Evolutionary conservation across 305 asterid genomes (phyloP).

Genomic region (Plantago coronopus): DNA sequence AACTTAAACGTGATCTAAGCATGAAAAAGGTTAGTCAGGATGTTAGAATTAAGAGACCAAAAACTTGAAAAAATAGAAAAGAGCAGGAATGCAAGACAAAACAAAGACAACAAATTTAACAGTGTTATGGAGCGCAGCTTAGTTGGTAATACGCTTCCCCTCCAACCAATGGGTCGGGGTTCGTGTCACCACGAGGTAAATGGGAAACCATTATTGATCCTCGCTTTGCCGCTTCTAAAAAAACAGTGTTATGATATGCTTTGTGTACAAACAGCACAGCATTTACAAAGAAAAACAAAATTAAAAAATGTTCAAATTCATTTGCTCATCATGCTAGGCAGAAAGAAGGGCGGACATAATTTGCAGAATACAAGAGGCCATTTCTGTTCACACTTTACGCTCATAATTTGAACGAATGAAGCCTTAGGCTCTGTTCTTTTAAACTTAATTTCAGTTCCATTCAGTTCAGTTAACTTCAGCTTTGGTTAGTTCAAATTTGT

Average conservation of each 20-base stretch:
- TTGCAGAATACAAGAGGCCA: not conserved
- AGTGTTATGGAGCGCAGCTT: not conserved
- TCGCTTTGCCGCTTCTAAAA: no score
- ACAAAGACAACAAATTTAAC: not conserved
- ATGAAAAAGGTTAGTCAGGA: not conserved
- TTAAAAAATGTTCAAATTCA: not conserved
- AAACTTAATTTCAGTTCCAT: no score
- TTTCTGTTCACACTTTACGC: not conserved
- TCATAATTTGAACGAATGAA: no score
- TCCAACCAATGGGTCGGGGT: no score
- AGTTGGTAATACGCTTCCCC: no score
- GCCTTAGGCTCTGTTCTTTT: no score
- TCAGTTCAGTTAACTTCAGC: no score
- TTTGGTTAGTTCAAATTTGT: no score
- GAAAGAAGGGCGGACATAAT: not conserved
- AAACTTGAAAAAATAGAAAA: not conserved
- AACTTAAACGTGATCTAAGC: slow-evolving; percentile 5
- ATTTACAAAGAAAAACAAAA: no score
- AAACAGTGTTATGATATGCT: not conserved
- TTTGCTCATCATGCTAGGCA: not conserved
- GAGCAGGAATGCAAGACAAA: no score
- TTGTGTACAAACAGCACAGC: not conserved
- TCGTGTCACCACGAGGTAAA: no score
- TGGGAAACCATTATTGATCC: no score
- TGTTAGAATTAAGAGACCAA: not conserved